Percentiles rank a stretch among this genome's conserved stretches.
These are phyloP conservation scores for Neofusicoccum sp. DNA, from an alignment of 2,329 filamentous ascomycete species.

Conservation along the genomic window DNA sequence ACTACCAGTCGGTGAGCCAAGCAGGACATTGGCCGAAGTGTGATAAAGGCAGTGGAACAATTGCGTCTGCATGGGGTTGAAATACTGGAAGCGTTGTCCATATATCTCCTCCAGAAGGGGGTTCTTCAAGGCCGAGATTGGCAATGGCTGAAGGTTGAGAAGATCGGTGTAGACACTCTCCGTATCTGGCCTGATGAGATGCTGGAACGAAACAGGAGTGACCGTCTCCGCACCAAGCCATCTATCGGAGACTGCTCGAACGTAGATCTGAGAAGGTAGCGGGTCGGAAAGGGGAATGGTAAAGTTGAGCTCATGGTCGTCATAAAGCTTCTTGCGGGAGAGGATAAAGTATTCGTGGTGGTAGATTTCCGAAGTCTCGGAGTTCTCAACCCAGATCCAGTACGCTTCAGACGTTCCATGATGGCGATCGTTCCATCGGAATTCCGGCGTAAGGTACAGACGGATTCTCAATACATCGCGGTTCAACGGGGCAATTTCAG, in stretches of 20 bases:
- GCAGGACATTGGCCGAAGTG: slow-evolving; percentile 83
- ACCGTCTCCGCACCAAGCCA: slow-evolving; percentile 98
- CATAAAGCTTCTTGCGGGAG: slow-evolving; percentile 81
- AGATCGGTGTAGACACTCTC: slow-evolving; percentile 97
- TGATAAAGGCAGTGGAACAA: slow-evolving; percentile 97
- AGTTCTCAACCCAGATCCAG: slow-evolving; percentile 99
- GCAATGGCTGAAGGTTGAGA: slow-evolving; percentile 84
- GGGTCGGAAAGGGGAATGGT: slow-evolving; percentile 94
- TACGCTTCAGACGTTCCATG: slow-evolving; percentile 95
- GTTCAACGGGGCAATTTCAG: slow-evolving; percentile 93
- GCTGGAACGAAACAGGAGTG: slow-evolving; percentile 92
- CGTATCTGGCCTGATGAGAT: slow-evolving; percentile 93
- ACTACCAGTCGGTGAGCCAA: slow-evolving; percentile 94
- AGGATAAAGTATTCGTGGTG: slow-evolving; percentile 97
- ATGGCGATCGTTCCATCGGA: slow-evolving; percentile 89
- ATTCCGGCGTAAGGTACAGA: slow-evolving; percentile 82
- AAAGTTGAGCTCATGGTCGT: slow-evolving; percentile 97
- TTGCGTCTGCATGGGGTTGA: slow-evolving; percentile 99
- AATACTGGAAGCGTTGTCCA: slow-evolving; percentile 83
- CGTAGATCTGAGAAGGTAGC: slow-evolving; percentile 91
- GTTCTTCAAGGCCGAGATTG: slow-evolving; percentile 84
- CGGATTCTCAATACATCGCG: slow-evolving; percentile 91
- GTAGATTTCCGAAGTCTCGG: slow-evolving; percentile 94
- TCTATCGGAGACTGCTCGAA: slow-evolving; percentile 87
- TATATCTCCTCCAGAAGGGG: slow-evolving; percentile 85